phyloP scores from a whole-genome alignment of 495 filamentous ascomycete species.

The Penicillium desertorum region DNA sequence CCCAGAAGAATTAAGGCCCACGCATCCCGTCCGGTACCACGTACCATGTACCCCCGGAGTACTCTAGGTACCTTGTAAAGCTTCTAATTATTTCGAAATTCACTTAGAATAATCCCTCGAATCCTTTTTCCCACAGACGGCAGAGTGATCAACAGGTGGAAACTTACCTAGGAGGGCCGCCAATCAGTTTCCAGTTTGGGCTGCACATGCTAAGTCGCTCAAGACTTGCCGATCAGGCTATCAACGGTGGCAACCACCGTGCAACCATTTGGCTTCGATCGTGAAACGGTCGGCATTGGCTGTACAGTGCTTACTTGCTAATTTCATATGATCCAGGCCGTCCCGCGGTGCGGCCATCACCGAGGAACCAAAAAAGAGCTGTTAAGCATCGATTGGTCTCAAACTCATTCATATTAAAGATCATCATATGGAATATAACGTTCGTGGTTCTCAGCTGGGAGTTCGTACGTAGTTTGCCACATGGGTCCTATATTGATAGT shows the following conservation, averaged over 20 bases:
- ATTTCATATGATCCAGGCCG: slow-evolving; percentile 30
- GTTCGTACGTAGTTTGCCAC: slow-evolving; percentile 12
- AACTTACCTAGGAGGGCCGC: too few relatives aligned
- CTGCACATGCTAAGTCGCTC: slow-evolving; percentile 19
- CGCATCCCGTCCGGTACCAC: not conserved
- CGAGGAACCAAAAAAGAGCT: not conserved
- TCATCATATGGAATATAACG: not conserved
- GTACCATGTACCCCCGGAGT: not conserved
- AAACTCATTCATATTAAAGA: not conserved
- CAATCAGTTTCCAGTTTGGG: slow-evolving; percentile 22
- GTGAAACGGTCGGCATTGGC: slow-evolving; percentile 33
- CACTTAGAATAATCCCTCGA: not conserved
- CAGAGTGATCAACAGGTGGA: slow-evolving; percentile 22
- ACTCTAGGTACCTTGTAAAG: too few relatives aligned
- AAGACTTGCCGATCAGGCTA: slow-evolving; percentile 24
- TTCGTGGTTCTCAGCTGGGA: not conserved
- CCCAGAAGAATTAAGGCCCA: not conserved
- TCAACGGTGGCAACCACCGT: slow-evolving; percentile 30
- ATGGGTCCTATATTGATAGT: slow-evolving; percentile 9
- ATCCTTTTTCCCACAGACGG: not conserved
- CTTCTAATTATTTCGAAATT: too few relatives aligned
- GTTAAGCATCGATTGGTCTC: not conserved
- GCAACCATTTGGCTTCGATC: slow-evolving; percentile 21
- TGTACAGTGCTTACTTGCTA: slow-evolving; percentile 5
- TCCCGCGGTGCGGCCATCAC: slow-evolving; percentile 12